A percentile compares a stretch with the other conserved stretches of the same genome.
Evolutionary conservation across 345 rosid genomes (phyloP).

Genomic region (Carallia pectinifolia): DNA sequence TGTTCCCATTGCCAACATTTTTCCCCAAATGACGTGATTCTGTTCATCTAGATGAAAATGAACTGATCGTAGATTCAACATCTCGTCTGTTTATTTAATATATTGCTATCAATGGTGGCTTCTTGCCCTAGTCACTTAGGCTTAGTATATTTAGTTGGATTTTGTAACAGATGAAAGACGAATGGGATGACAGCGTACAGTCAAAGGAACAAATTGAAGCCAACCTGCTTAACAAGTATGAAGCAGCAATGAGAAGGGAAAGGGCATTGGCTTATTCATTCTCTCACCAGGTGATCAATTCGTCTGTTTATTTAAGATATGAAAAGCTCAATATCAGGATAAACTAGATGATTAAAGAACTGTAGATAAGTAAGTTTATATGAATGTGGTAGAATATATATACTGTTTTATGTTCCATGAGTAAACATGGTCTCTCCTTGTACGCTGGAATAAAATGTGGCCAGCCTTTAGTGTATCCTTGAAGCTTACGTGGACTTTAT

Average conservation of each 20-base stretch:
- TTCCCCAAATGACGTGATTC: neutral
- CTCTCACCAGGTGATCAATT: conserved; percentile 75
- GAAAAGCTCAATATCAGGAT: neutral
- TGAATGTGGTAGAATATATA: neutral
- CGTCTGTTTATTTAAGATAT: neutral
- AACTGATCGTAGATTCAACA: neutral
- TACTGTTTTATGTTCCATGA: neutral
- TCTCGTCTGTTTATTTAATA: neutral
- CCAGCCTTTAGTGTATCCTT: neutral
- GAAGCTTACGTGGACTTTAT: neutral
- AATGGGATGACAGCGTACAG: conserved; percentile 89
- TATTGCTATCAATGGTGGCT: neutral
- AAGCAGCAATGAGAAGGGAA: conserved; percentile 95
- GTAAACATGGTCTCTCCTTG: neutral
- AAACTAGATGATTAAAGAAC: neutral
- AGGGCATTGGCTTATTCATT: conserved; percentile 83
- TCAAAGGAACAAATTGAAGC: conserved; percentile 92
- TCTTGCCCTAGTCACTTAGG: neutral
- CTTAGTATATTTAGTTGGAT: conserved; percentile 13
- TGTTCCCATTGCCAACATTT: too few species aligned
- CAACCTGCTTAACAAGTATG: conserved; percentile 71
- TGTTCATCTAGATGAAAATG: neutral
- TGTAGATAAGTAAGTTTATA: neutral
- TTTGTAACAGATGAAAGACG: conserved; percentile 71
- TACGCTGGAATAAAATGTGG: conserved; percentile 8